Conservation (phyloP, 2,329 filamentous ascomycete genomes). For the Ilyonectria sp. region DNA sequence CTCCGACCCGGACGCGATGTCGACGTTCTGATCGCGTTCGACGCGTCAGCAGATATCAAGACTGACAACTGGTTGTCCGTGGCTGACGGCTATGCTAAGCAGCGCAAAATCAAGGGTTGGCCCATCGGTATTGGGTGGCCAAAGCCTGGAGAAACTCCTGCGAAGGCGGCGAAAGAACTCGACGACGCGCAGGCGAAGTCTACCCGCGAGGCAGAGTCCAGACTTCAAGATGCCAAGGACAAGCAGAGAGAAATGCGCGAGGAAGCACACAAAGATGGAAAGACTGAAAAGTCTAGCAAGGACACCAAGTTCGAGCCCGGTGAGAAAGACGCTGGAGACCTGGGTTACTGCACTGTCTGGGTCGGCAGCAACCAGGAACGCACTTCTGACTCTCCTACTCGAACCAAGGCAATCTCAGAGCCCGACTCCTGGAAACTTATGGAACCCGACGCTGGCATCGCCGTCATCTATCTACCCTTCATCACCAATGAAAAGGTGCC, state of each 20-base stretch:
- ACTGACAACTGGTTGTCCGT: constrained; percentile 97
- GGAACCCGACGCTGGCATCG: constrained; percentile 85
- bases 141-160: constrained; percentile 68
- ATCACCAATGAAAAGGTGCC: constrained; percentile 85
- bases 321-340: constrained; percentile 67
- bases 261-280: constrained; percentile 44
- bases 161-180: constrained; percentile 76
- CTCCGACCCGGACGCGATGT: constrained; percentile 90
- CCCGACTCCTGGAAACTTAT: constrained; percentile 76
- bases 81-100: constrained; percentile 91
- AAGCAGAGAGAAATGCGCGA: constrained; percentile 56
- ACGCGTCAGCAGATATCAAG: constrained; percentile 93
- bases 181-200: constrained; percentile 75
- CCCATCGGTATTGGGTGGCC: constrained; percentile 97
- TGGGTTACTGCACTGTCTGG: constrained; percentile 96
- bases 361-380: constrained; percentile 87
- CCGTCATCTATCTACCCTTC: constrained; percentile 92
- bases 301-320: constrained; percentile 59
- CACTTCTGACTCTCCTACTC: constrained; percentile 66
- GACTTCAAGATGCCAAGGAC: constrained; percentile 72
- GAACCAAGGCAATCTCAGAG: constrained; percentile 70
- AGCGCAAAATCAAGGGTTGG: constrained; percentile 94
- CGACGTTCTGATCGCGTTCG: constrained; percentile 92
- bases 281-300: constrained; percentile 42
- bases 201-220: constrained; percentile 72